Conservation (phyloP, 805 yeast species). For the Yarrowia porcina region DNA sequence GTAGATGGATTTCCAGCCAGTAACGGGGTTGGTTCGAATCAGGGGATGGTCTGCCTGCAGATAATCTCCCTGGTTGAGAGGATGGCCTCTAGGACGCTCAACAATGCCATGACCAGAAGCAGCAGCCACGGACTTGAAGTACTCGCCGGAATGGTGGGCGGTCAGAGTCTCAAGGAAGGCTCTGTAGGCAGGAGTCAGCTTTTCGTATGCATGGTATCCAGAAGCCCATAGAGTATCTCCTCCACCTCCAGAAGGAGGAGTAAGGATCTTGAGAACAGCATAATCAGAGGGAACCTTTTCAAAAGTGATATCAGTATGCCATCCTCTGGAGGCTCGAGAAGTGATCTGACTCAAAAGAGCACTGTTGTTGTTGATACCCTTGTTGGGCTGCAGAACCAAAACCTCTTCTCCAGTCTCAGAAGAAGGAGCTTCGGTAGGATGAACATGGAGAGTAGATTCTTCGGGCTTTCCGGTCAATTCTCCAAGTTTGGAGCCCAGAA, state of each 20-base stretch:
- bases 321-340: constrained; percentile 36
- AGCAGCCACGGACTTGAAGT: constrained; percentile 27
- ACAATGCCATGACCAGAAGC: constrained; percentile 27
- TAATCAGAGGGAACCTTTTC: constrained; percentile 73
- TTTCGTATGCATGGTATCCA: constrained; percentile 54
- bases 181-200: constrained; percentile 50
- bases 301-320: constrained; percentile 79
- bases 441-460: constrained; percentile 36
- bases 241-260: constrained; percentile 48
- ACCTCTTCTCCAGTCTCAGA: constrained; percentile 31
- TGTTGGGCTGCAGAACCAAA: constrained; percentile 27
- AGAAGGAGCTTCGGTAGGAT: constrained; percentile 38
- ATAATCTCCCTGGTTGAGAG: constrained; percentile 35
- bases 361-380: neutral
- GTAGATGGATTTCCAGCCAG: constrained; percentile 59
- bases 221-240: constrained; percentile 58
- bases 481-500: constrained; percentile 34
- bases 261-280: constrained; percentile 63
- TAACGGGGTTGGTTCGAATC: constrained; percentile 63
- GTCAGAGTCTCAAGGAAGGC: constrained; percentile 44
- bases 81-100: constrained; percentile 33
- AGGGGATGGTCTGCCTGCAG: constrained; percentile 48
- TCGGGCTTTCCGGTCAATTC: constrained; percentile 36
- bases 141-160: constrained; percentile 31
- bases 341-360: neutral